A percentile compares a stretch with the other conserved stretches of the same genome.
Conservation (phyloP, 768 basidiomycete species). For the Phlebiopsis flavidoalba region DNA sequence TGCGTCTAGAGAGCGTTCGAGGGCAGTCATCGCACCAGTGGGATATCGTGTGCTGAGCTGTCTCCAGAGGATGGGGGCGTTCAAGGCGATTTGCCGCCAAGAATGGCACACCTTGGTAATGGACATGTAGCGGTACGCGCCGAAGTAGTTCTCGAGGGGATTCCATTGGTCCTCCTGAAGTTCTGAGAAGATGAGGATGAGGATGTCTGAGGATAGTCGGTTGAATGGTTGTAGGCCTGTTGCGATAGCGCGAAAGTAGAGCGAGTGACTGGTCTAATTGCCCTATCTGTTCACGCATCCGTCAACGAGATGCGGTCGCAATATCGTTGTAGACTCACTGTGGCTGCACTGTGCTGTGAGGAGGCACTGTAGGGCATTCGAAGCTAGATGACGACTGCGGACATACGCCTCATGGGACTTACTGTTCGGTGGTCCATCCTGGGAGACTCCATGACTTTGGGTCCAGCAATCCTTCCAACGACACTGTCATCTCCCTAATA, state of each 20-base stretch:
- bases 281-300: slow-evolving; percentile 11
- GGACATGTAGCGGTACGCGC: slow-evolving; percentile 18
- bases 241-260: slow-evolving; percentile 23
- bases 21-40: slow-evolving; percentile 18
- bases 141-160: slow-evolving; percentile 15
- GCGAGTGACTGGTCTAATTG: slow-evolving; percentile 20
- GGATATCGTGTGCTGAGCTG: slow-evolving; percentile 22
- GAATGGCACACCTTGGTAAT: slow-evolving; percentile 21
- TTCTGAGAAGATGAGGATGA: slow-evolving; percentile 19
- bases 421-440: slow-evolving; percentile 16
- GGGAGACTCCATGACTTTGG: slow-evolving; percentile 21
- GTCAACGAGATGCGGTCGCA: not conserved
- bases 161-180: slow-evolving; percentile 13
- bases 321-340: not conserved
- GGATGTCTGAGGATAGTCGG: slow-evolving; percentile 20
- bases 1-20: slow-evolving; percentile 22
- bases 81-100: slow-evolving; percentile 20
- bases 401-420: not conserved
- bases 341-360: not conserved
- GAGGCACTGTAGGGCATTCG: not conserved
- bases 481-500: not conserved
- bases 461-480: slow-evolving; percentile 17
- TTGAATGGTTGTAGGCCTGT: slow-evolving; percentile 21
- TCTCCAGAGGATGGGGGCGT: slow-evolving; percentile 20
- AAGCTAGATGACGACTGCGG: not conserved